phyloP scores from a whole-genome alignment of 176 grass and related monocot genomes.

The Lolium rigidum region DNA sequence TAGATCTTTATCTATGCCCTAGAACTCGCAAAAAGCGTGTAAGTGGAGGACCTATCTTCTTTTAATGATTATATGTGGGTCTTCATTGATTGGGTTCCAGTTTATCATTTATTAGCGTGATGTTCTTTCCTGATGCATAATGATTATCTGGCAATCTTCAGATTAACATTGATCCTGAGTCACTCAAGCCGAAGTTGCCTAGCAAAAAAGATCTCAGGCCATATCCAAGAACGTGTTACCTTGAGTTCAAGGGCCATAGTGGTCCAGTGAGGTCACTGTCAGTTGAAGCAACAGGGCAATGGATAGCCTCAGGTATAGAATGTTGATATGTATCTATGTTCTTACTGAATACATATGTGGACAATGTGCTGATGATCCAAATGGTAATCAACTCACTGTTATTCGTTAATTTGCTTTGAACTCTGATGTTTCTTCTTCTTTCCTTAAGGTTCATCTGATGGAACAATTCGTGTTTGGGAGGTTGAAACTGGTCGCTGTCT shows the following conservation, averaged over 20 bases:
- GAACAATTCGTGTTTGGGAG: conserved; percentile 91
- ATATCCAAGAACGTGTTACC: conserved; percentile 91
- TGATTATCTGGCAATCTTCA: conserved; percentile 46
- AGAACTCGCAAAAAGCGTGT: conserved; percentile 94
- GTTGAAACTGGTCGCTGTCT: conserved; percentile 91
- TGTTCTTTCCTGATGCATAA: conserved; percentile 16
- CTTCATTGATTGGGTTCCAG: conserved; percentile 4
- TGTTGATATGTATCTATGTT: conserved; percentile 25
- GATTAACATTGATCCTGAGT: conserved; percentile 98
- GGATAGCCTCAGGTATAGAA: conserved; percentile 85
- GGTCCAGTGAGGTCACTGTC: conserved; percentile 85
- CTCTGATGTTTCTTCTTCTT: not conserved
- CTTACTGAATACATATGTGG: conserved; percentile 11
- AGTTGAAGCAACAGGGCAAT: conserved; percentile 82
- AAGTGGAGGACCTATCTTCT: conserved; percentile 34
- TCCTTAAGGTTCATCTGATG: conserved; percentile 84
- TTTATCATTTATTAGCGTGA: conserved; percentile 23
- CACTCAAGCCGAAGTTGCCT: conserved; percentile 89
- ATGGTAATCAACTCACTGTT: not conserved
- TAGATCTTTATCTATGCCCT: conserved; percentile 97
- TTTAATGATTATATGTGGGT: not conserved
- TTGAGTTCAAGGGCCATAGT: conserved; percentile 86
- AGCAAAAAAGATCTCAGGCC: conserved; percentile 97
- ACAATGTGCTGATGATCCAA: conserved; percentile 17
- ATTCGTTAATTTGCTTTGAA: not conserved